Percentiles rank a stretch among this genome's conserved stretches.
Conservation (phyloP, 2,329 filamentous ascomycete species). For the Monosporascus cannonballus region DNA sequence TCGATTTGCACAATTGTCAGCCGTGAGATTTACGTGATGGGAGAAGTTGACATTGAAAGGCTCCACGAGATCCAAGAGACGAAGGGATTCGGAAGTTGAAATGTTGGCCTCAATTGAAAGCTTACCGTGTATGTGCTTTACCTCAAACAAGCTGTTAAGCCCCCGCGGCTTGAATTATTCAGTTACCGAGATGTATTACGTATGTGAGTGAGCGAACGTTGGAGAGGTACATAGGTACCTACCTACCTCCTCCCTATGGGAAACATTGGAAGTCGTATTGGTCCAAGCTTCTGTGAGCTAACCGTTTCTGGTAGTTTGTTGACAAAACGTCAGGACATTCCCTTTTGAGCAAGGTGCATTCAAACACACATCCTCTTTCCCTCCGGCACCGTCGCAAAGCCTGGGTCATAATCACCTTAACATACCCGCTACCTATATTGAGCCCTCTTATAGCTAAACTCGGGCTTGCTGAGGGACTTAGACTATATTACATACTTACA, state of each 20-base stretch:
- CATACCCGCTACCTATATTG: not conserved
- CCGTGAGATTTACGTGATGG: slow-evolving; percentile 1
- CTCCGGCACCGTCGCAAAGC: slow-evolving; percentile 3
- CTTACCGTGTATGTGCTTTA: not conserved
- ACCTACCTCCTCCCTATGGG: not conserved
- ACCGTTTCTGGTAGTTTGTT: slow-evolving; percentile 16
- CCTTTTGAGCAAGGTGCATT: slow-evolving; percentile 6
- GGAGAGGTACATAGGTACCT: not conserved
- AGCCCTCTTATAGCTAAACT: not conserved
- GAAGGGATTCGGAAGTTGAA: not conserved
- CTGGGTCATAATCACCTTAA: not conserved
- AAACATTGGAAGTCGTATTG: too few species aligned
- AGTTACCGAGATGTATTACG: not conserved
- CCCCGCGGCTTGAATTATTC: not conserved
- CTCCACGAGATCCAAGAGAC: not conserved
- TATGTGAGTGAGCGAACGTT: not conserved
- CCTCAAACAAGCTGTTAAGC: not conserved
- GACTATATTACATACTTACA: not conserved
- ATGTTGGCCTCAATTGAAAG: not conserved
- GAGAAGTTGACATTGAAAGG: not conserved
- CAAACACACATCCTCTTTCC: slow-evolving; percentile 15
- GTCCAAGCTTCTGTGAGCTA: slow-evolving; percentile 4
- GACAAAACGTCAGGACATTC: slow-evolving; percentile 6
- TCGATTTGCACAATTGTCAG: not conserved
- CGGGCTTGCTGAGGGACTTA: not conserved